Base-by-base conservation (phyloP, 371 early-diverging fungal genomes). In the Mucor mucedo region DNA sequence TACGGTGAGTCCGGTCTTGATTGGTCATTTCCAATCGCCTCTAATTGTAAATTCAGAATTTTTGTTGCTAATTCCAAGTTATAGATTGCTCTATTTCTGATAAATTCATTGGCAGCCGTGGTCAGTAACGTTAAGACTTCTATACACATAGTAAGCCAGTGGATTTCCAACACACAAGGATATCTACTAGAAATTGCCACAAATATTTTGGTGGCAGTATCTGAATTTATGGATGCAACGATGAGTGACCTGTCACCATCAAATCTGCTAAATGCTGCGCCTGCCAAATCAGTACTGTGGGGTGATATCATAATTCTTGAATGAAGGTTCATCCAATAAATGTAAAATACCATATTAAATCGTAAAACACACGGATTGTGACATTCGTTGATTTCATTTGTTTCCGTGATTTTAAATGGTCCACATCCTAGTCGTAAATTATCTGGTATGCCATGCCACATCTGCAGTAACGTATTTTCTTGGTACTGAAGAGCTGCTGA, bases 151-250 rank as follows among this genome's bases (percentile, higher is more conserved):
- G 69, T 52, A 0, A 77, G 14, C 75, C 73, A 75, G 33, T 76
- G 75, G 3, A 66, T 16, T 27, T 79, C 77, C 2, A 79, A 14
- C 5, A 60, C 55, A 52, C 80, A 79, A 2, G 80, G 73, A 11
- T 52, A 41, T 0, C 64, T 60, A 1, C 42, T 27, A 28, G 60
- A 50, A 11, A 79, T 40, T 0, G 45, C 60, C 3, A 66, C 50
- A 14, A 65, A 70, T 0, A 77, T 44, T 30, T 69, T 66, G 2
- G 71, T 66, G 10, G 69, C 42, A 4, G 77, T 70, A 16, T 79
- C 77, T 6, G 69, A 66, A 13, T 72, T 71, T 8, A 79, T 76
- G 6, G 80, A 76, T 0, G 70, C 68, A 28, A 75, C 71, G 13
- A 71, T 33, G 3, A 77, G 52, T 0, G 80, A 73, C 3, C 77